Conservation (phyloP, 2,329 filamentous ascomycete genomes). For the Aspergillus ibericus region DNA sequence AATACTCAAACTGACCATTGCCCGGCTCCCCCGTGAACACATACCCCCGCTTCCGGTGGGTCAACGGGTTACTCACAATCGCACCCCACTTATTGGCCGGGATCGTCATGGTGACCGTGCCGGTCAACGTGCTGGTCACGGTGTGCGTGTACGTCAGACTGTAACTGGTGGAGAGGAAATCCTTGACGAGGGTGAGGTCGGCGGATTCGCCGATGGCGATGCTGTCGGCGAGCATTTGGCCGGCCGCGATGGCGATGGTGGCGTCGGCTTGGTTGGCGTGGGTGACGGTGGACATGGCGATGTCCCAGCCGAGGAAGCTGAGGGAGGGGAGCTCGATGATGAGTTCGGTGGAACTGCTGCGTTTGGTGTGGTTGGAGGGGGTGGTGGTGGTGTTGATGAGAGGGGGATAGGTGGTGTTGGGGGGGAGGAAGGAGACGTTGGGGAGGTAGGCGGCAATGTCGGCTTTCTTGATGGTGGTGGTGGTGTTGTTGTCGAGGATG, state of each 20-base stretch:
- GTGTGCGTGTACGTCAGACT: slow-evolving; percentile 11
- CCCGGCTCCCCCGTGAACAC: slow-evolving; percentile 19
- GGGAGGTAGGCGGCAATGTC: slow-evolving; percentile 10
- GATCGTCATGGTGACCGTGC: slow-evolving; percentile 21
- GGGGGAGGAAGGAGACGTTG: not conserved
- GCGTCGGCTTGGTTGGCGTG: slow-evolving; percentile 20
- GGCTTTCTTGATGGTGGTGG: slow-evolving; percentile 13
- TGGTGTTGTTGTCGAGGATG: slow-evolving; percentile 12
- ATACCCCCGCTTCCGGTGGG: slow-evolving; percentile 17
- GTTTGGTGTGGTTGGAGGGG: slow-evolving; percentile 1
- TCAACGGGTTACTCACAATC: slow-evolving; percentile 19
- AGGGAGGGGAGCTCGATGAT: slow-evolving; percentile 18
- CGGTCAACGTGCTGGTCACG: slow-evolving; percentile 13
- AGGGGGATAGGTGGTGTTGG: not conserved
- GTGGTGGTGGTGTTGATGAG: not conserved
- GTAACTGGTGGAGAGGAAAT: slow-evolving; percentile 9
- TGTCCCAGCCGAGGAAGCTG: slow-evolving; percentile 21
- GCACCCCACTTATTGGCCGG: slow-evolving; percentile 18
- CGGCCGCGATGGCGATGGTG: slow-evolving; percentile 10
- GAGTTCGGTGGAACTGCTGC: slow-evolving; percentile 7
- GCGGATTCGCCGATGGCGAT: slow-evolving; percentile 11
- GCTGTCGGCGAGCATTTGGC: slow-evolving; percentile 18
- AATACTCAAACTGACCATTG: slow-evolving; percentile 13
- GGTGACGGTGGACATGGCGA: slow-evolving; percentile 18
- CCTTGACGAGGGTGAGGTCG: slow-evolving; percentile 5